Evolutionary conservation across 371 early-diverging fungal genomes (phyloP), one percentile per base, ranked within the genome.

Genomic region (Mortierella sp.): DNA sequence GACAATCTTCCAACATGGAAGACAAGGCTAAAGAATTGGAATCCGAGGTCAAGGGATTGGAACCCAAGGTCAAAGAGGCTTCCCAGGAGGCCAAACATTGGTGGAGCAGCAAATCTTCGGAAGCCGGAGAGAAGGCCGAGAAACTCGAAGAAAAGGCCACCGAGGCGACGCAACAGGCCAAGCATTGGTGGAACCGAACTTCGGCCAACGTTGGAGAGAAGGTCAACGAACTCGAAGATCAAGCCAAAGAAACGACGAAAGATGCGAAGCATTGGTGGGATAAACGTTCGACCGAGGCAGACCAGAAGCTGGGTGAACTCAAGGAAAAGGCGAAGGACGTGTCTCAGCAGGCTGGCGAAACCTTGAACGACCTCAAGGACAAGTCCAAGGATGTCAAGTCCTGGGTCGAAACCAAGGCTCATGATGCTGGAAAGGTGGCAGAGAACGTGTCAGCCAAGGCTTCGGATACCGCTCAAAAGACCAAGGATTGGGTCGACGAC

Each of bases 401-500:
- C 24, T 72, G 73, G 73, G 13, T 67, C 6, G 51, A 53, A 21
- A 52, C 53, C 21, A 73, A 67, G 49, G 60, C 67, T 13, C 55
- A 63, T 24, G 68, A 74, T 12, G 74, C 67, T 40, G 66, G 57
- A 19, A 67, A 63, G 49, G 37, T 58, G 9, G 60, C 54, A 2
- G 67, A 60, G 16, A 57, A 65, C 39, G 62, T 57, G 31, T 51
- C 69, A 9, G 46, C 25, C n/a, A 60, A 68, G 52, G 69, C 69
- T 28, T 24, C 25, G 9, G 64, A 60, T 55, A 60, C 46, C 3
- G 67, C 74, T 41, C 48, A 67, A 16, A 67, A 56, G 52, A 63
- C 68, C 41, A 60, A 67, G 39, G 60, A 29, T 25, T 67, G 67
- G 64, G 64, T 74, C 7, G 67, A 63, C 0, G 64, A 50, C 9